A percentile compares a stretch with the other conserved stretches of the same genome.
Evolutionary conservation across 1,284 basidiomycete species (phyloP).

Genomic region (Fomitopsis schrenkii): DNA sequence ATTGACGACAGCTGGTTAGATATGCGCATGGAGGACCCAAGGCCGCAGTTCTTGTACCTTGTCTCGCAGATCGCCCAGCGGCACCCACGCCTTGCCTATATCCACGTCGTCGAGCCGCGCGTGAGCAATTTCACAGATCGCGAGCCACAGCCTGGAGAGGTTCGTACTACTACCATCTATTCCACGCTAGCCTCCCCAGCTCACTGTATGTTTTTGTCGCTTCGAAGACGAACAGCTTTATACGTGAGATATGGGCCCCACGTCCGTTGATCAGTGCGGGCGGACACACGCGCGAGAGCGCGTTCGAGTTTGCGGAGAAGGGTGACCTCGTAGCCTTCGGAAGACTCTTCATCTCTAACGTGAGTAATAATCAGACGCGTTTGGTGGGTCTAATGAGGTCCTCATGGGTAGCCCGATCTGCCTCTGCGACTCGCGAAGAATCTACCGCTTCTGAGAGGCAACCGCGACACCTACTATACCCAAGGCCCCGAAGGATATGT

Average conservation of each 20-base stretch:
- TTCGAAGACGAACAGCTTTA: conserved; percentile 27
- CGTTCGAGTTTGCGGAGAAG: conserved; percentile 25
- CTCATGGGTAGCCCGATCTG: no score
- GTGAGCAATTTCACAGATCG: conserved; percentile 17
- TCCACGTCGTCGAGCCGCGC: conserved; percentile 45
- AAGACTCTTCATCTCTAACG: conserved; percentile 43
- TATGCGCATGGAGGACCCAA: conserved; percentile 45
- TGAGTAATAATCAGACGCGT: conserved; percentile 10
- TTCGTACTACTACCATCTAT: background rate
- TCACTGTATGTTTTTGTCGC: background rate
- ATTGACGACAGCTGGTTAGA: conserved; percentile 13
- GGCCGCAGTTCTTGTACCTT: conserved; percentile 39
- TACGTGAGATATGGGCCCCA: conserved; percentile 31
- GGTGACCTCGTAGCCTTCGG: conserved; percentile 44
- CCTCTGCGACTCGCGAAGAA: no score
- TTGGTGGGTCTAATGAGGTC: no score
- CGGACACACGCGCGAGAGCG: conserved; percentile 28
- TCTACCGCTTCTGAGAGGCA: no score
- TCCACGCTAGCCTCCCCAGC: background rate
- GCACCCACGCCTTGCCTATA: conserved; percentile 48
- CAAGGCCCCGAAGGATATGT: conserved; percentile 20
- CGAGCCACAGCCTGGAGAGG: conserved; percentile 7
- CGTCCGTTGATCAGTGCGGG: conserved; percentile 33
- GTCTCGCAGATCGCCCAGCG: conserved; percentile 30
- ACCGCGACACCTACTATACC: no score